phyloP scores from a whole-genome alignment of 2,329 filamentous ascomycete species.

The Aulographum hederae region DNA sequence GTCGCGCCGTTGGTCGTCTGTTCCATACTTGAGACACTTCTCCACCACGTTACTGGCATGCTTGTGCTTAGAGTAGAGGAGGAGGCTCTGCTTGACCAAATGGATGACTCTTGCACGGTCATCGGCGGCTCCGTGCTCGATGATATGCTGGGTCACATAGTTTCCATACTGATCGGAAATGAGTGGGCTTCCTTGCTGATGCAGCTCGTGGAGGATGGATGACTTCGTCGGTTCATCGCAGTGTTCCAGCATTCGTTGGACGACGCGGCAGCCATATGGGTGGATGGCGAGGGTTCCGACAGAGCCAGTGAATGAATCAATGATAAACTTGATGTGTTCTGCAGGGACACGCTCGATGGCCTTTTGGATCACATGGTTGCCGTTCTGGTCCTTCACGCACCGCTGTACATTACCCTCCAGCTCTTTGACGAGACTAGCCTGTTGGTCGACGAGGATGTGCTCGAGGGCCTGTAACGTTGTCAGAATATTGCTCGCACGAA shows the following conservation, averaged over 20 bases:
- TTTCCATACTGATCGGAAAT: constrained; percentile 86
- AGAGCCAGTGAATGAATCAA: constrained; percentile 59
- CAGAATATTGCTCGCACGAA: background rate
- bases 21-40: constrained; percentile 64
- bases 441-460: constrained; percentile 80
- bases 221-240: constrained; percentile 54
- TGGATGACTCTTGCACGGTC: constrained; percentile 58
- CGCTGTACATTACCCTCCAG: constrained; percentile 57
- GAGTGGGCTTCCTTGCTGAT: constrained; percentile 49
- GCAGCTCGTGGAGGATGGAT: constrained; percentile 61
- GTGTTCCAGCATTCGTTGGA: constrained; percentile 79
- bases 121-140: constrained; percentile 54
- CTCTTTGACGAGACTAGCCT: constrained; percentile 67
- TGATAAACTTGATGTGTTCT: constrained; percentile 68
- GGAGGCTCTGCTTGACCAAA: constrained; percentile 52
- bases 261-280: constrained; percentile 76
- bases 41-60: constrained; percentile 96
- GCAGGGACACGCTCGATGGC: constrained; percentile 67
- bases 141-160: constrained; percentile 88
- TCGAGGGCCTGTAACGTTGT: constrained; percentile 58
- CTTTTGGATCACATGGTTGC: constrained; percentile 94
- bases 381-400: constrained; percentile 74
- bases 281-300: constrained; percentile 60
- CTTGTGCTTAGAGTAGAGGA: constrained; percentile 79
- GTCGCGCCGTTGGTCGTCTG: constrained; percentile 45